phyloP scores from a whole-genome alignment of 164 flowering plant genomes.

The Cinnamomum micranthum region DNA sequence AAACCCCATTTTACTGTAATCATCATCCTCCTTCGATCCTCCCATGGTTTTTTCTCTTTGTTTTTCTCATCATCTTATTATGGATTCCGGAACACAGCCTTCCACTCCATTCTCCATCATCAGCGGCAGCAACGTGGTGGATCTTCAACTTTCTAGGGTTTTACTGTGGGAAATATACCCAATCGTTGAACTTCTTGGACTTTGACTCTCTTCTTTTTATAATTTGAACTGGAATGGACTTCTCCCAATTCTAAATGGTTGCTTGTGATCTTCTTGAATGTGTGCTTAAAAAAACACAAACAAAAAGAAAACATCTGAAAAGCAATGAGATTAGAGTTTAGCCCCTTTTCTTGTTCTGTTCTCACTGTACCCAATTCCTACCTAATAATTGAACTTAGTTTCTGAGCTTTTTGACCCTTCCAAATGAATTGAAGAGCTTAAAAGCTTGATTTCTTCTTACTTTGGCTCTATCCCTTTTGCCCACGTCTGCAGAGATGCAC shows the following conservation, averaged over 20 bases:
- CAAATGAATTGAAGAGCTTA: not conserved
- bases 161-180: too few species aligned
- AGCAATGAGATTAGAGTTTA: constrained; percentile 9
- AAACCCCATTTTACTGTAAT: too few species aligned
- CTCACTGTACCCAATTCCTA: constrained; percentile 2
- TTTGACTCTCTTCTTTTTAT: constrained; percentile 23
- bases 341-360: not conserved
- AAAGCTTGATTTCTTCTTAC: not conserved
- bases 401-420: not conserved
- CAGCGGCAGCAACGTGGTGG: too few species aligned
- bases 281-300: constrained; percentile 1
- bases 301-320: not conserved
- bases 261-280: not conserved
- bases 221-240: not conserved
- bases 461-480: constrained; percentile 2
- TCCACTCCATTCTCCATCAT: too few species aligned
- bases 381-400: constrained; percentile 11
- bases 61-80: too few species aligned
- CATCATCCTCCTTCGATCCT: too few species aligned
- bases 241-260: constrained; percentile 6
- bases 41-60: too few species aligned
- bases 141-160: too few species aligned
- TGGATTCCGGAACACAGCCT: too few species aligned
- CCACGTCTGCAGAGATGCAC: constrained; percentile 26
- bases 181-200: too few species aligned